These are phyloP conservation scores for Crithidia sp. DNA, from an alignment of 208 protist genomes.

Conservation along the genomic window DNA sequence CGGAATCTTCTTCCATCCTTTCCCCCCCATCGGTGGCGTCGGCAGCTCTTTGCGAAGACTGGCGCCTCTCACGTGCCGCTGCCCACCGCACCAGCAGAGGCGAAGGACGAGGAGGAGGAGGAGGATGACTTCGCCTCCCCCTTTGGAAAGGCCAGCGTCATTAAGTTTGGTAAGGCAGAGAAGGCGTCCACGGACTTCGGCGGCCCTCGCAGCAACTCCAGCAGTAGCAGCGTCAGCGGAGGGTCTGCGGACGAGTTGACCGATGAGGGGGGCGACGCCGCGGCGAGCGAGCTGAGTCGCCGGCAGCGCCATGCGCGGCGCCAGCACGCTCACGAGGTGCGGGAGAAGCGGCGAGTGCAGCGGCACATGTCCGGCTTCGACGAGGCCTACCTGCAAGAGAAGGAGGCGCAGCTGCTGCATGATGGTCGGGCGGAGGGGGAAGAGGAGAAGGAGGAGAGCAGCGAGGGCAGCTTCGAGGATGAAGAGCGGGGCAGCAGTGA, in stretches of 20 bases:
- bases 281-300: not conserved
- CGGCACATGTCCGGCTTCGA: slow-evolving; percentile 43
- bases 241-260: not conserved
- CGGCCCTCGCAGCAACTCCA: slow-evolving; percentile 2
- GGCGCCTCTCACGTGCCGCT: not conserved
- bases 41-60: slow-evolving; percentile 19
- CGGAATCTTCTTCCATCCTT: too few species aligned
- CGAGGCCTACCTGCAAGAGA: slow-evolving; percentile 16
- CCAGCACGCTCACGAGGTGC: slow-evolving; percentile 13
- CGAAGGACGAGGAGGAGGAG: slow-evolving; percentile 9
- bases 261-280: not conserved
- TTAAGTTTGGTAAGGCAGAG: slow-evolving; percentile 25
- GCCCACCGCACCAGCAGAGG: not conserved
- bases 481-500: not conserved
- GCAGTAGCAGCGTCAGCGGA: not conserved
- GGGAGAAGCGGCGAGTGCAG: slow-evolving; percentile 25
- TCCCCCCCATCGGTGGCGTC: slow-evolving; percentile 35
- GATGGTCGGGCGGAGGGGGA: not conserved
- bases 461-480: slow-evolving; percentile 1
- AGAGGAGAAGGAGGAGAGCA: slow-evolving; percentile 16
- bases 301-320: slow-evolving; percentile 16
- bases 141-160: slow-evolving; percentile 30
- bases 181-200: not conserved
- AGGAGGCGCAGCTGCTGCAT: slow-evolving; percentile 35
- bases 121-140: slow-evolving; percentile 13